Evolutionary conservation across 2,329 filamentous ascomycete species (phyloP), one percentile per base, ranked within the genome.

Genomic region (Trichoderma hamatum): DNA sequence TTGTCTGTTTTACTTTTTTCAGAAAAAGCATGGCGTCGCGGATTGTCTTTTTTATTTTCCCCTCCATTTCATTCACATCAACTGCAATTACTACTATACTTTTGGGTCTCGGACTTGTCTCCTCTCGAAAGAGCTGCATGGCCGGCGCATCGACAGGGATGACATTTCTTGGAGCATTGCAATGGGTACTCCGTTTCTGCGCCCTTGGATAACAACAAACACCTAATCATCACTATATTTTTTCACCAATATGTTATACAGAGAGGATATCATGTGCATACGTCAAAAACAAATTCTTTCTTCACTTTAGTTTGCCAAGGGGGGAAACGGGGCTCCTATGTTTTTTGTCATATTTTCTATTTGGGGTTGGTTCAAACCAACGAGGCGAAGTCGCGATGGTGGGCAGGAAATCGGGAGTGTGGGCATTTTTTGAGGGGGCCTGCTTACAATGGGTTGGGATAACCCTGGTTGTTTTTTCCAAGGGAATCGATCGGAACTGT

Each of bases 191-290:
- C 32, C 11, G 24, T 21, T 19, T 30, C 32, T 39, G 61, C 14
- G 26, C 46, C 30, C 30, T 55, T 54, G 61, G 32, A 36, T 54
- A 26, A 11, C 36, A 43, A 34, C 21, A 36, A 30, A 51, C 63
- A 46, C 39, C 54, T 67, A 67, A 67, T 67, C 39, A 59, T 32
- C 54, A 49, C 52, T 39, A 56, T 21, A 43, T 58, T 30, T 14
- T 49, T 13, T 19, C 26, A 34, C 30, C 59, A 55, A 46, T 61
- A 26, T 54, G 32, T 54, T 54, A 68, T 68, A 68, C 58, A 56
- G 60, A 68, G 21, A 68, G 21, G 66, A 68, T 62, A 68, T 68
- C 66, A 68, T 68, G 66, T 68, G 66, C 66, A 68, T 68, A 68
- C 66, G 63, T 54, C 28, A 49, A 67, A 54, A 67, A 60, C 55